Evolutionary conservation across 352 stramenopile genomes (phyloP), one percentile per base, ranked within the genome.

Genomic region (Lagenidium giganteum): DNA sequence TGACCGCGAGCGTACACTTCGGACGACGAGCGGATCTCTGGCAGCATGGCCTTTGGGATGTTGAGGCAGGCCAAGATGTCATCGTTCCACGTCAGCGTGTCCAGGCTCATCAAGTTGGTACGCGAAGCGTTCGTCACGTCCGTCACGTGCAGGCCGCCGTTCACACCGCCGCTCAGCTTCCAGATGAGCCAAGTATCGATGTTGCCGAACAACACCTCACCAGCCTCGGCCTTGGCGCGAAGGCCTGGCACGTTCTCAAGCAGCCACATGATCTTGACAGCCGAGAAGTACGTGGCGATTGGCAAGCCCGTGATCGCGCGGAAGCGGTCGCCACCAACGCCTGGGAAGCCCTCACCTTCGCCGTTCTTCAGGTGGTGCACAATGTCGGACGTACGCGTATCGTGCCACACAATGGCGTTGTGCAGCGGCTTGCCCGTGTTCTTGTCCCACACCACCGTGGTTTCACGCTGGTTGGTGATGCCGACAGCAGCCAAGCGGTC

Each of bases 391-490:
- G 95, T 98, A 25, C 97, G 83, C 32, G 83, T 93, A 58, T 99
- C 96, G 66, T 99, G 96, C 97, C 97, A 99, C 17, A 99, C 96
- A 55, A 99, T 98, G 23, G 96, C 95, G 62, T 98, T 98, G 70
- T 98, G 95, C 33, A 98, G 89, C n/a, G 96, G 89, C 61, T 93
- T 82, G 38, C 97, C 97, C 7, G 96, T 98, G 50, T 58, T 32
- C 60, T 87, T 93, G 74, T 99, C 90, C 96, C 96, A 99, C 17
- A 98, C 79, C 22, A 99, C 51, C 4, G 95, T 96, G 9, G 96
- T 99, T 78, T 99, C 97, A 20, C 97, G 78, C 78, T 99, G 96
- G 76, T 99, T 99, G 11, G 97, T 99, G 61, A 99, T 99, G 38
- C 96, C 97, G 34, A 99, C 77, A 39, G 93, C 89, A 11, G 77